Percentiles rank a stretch among this genome's conserved stretches.
Conservation (phyloP, 208 protist genomes). For the Trypanosoma grayi region DNA sequence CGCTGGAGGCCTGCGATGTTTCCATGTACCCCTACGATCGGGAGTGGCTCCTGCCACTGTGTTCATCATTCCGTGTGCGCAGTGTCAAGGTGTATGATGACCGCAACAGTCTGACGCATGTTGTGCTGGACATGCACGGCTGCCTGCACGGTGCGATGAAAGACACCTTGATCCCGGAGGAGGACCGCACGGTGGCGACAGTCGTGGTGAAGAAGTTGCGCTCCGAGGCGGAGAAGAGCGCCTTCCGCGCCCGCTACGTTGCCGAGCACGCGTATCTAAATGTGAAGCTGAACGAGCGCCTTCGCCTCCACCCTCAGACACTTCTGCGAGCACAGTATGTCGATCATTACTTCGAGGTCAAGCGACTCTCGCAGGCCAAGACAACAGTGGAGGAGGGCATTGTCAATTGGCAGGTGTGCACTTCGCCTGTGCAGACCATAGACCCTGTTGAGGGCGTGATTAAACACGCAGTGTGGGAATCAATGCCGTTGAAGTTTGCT, state of each 20-base stretch:
- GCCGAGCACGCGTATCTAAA: conserved; percentile 45
- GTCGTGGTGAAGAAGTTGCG: conserved; percentile 60
- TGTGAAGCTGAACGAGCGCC: conserved; percentile 51
- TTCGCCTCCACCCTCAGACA: conserved; percentile 68
- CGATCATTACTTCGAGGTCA: conserved; percentile 60
- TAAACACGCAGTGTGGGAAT: conserved; percentile 75
- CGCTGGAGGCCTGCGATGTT: conserved; percentile 68
- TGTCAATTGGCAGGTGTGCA: conserved; percentile 83
- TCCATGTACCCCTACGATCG: conserved; percentile 64
- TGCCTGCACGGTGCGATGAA: conserved; percentile 52
- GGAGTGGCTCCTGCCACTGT: conserved; percentile 82
- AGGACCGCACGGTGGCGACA: conserved; percentile 53
- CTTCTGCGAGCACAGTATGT: conserved; percentile 78
- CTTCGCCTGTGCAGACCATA: conserved; percentile 59
- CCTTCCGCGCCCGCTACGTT: conserved; percentile 32
- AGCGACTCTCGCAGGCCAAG: conserved; percentile 61
- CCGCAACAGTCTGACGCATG: conserved; percentile 65
- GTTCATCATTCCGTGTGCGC: conserved; percentile 62
- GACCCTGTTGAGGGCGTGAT: conserved; percentile 63
- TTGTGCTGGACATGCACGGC: conserved; percentile 67
- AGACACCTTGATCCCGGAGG: conserved; percentile 65
- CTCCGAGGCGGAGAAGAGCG: conserved; percentile 39
- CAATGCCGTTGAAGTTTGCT: conserved; percentile 62
- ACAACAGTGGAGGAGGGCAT: conserved; percentile 55
- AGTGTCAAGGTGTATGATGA: conserved; percentile 40